These are phyloP conservation scores for Bryum argenteum DNA, from an alignment of 225 moss, liverwort and hornwort genomes.

Conservation along the genomic window DNA sequence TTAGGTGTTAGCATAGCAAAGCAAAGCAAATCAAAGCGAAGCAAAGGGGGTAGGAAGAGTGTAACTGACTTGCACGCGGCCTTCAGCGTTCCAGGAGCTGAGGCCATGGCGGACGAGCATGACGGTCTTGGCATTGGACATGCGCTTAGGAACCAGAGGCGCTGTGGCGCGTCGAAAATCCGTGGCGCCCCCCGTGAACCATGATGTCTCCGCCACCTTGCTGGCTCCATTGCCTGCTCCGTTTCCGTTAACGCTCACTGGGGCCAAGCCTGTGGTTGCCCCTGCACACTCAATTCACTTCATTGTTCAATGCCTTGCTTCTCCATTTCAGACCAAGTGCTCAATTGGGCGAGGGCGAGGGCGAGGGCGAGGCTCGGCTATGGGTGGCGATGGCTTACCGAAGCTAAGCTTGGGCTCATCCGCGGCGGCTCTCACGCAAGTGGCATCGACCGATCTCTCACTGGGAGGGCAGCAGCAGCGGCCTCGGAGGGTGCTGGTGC, in stretches of 20 bases:
- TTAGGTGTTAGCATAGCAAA: too few species aligned
- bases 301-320: too few species aligned
- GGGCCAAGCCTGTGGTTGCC: slow-evolving; percentile 20
- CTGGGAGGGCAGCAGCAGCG: background rate
- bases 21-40: too few species aligned
- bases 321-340: too few species aligned
- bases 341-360: too few species aligned
- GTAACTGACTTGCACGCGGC: slow-evolving; percentile 65
- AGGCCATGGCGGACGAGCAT: slow-evolving; percentile 84
- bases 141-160: slow-evolving; percentile 52
- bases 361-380: too few species aligned
- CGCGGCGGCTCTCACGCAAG: background rate
- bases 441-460: background rate
- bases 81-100: slow-evolving; percentile 77
- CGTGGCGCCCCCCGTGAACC: slow-evolving; percentile 70
- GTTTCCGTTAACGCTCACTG: slow-evolving; percentile 31
- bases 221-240: slow-evolving; percentile 36
- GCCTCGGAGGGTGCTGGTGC: background rate
- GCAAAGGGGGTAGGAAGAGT: background rate
- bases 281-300: slow-evolving; percentile 30
- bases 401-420: too few species aligned
- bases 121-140: slow-evolving; percentile 58
- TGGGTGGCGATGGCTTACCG: too few species aligned
- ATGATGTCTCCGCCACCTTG: slow-evolving; percentile 47
- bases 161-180: slow-evolving; percentile 63